Evolutionary conservation across 1,284 basidiomycete genomes (phyloP).

Genomic region (Laetiporus sulphureus): DNA sequence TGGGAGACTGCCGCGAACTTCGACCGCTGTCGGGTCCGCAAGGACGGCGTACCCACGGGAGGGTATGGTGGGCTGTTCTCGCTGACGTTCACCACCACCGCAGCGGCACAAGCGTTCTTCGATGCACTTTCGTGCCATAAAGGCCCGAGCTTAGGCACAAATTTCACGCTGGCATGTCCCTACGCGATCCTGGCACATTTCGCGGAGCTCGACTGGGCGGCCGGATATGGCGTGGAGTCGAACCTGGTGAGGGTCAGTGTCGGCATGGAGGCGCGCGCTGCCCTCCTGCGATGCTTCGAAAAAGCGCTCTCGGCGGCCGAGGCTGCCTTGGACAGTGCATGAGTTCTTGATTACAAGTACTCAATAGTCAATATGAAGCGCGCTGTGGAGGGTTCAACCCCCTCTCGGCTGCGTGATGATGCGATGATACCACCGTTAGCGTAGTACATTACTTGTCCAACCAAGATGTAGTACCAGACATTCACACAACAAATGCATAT

Average conservation of each 20-base stretch:
- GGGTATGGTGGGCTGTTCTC: conserved; percentile 94
- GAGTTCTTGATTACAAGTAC: neutral
- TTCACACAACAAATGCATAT: neutral
- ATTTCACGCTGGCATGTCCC: conserved; percentile 92
- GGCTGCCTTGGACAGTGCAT: conserved; percentile 11
- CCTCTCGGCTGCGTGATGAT: conserved; percentile 1
- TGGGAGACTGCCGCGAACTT: conserved; percentile 76
- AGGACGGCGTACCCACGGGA: conserved; percentile 31
- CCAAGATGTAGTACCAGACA: conserved; percentile 8
- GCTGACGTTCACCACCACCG: conserved; percentile 71
- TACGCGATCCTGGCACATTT: conserved; percentile 95
- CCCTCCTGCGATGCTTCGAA: conserved; percentile 58
- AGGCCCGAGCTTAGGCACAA: conserved; percentile 92
- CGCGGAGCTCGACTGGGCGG: conserved; percentile 89
- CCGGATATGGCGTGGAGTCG: conserved; percentile 77
- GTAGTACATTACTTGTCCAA: conserved; percentile 8
- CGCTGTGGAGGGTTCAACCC: conserved; percentile 5
- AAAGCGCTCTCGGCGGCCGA: conserved; percentile 69
- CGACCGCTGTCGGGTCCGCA: conserved; percentile 44
- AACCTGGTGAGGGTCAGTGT: conserved; percentile 86
- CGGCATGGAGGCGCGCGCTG: conserved; percentile 77
- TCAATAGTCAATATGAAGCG: neutral
- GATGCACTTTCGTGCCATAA: conserved; percentile 82
- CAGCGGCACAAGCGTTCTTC: conserved; percentile 80
- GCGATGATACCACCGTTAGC: conserved; percentile 2